Evolutionary conservation across 202 grass and related monocot species (phyloP).

Genomic region (Zoysia matrella): DNA sequence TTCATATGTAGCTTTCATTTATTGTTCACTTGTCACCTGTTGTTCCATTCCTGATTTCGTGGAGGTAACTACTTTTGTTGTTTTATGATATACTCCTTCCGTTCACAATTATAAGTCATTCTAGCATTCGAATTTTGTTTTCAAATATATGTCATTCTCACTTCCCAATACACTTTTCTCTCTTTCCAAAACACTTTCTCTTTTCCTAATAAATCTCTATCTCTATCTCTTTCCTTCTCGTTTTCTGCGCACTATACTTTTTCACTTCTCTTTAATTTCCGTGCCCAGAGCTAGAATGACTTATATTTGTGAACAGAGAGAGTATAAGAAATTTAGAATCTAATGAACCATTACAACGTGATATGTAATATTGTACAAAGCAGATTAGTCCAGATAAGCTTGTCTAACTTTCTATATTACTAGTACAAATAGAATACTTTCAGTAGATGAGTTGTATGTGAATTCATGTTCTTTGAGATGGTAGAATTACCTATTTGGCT

Average conservation of each 20-base stretch:
- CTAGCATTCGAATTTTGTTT: too few relatives aligned
- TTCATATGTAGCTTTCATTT: conserved; percentile 1
- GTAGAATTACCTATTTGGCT: conserved; percentile 3
- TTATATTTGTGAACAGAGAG: not conserved
- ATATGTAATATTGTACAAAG: not conserved
- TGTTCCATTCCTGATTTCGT: not conserved
- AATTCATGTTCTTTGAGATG: not conserved
- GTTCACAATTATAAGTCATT: too few relatives aligned
- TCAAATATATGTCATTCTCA: too few relatives aligned
- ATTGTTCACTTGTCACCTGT: conserved; percentile 4
- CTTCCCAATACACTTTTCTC: too few relatives aligned
- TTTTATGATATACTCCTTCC: not conserved
- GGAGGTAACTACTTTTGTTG: not conserved
- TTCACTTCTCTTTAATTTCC: too few relatives aligned
- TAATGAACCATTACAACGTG: not conserved
- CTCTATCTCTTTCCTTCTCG: too few relatives aligned
- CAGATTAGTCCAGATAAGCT: not conserved
- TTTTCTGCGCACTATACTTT: too few relatives aligned
- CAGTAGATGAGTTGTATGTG: not conserved
- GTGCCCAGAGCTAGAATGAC: too few relatives aligned
- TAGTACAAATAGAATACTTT: conserved; percentile 5
- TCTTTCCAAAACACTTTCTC: too few relatives aligned
- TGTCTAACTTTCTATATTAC: not conserved
- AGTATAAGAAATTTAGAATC: conserved; percentile 17
- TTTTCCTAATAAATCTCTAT: too few relatives aligned